Base-by-base conservation (phyloP, 1,284 basidiomycete genomes). In the Vanrija sp. region DNA sequence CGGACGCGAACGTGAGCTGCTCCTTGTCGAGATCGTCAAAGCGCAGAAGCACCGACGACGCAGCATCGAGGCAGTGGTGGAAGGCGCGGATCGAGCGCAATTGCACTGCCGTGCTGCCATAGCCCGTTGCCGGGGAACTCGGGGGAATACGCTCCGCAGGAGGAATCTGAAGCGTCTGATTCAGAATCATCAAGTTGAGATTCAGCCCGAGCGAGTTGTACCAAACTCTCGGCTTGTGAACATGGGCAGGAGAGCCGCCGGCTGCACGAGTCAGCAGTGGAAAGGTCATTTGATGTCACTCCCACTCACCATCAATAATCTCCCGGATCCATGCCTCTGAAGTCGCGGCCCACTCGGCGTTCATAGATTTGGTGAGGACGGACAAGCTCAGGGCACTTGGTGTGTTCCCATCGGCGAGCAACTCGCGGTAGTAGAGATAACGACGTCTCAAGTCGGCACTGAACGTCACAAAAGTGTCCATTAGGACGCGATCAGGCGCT, bases 201-300 rank as follows among this genome's bases (percentile, higher is more conserved):
- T 69, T 68, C 42, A 72, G 63, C 5, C 62, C 65, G 2, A 72
- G 58, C 16, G 63, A 60, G 8, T 61, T 53, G 43, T 66, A 62
- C 66, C 68, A 69, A 2, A 72, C 58, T 18, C 67, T 60, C 0
- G 69, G 68, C 53, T 72, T 69, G 54, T 61, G 59, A 9, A 69
- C 53, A 46, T 66, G 55, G 29, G 57, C 51, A 8, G 61, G 62
- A 14, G 58, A 59, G 23, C 68, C 58, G 21, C 68, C 62, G 16
- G 65, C 61, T 64, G 45, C 7, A 44, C 9, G 9, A 12, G 46
- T 48, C 34, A 34, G 34, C 1, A 34, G 14, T 12, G 21, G 21
- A 34, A 40, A 51, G 5, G 3, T 23, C 12, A 1, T 7, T 18
- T 28, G 15, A 51, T 47, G 28, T 9, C 7, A 43, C 23, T 39